Percentiles rank a stretch among this genome's conserved stretches.
phyloP scores from a whole-genome alignment of 2,329 filamentous ascomycete genomes.

The Chrysoporthe austroafricana region DNA sequence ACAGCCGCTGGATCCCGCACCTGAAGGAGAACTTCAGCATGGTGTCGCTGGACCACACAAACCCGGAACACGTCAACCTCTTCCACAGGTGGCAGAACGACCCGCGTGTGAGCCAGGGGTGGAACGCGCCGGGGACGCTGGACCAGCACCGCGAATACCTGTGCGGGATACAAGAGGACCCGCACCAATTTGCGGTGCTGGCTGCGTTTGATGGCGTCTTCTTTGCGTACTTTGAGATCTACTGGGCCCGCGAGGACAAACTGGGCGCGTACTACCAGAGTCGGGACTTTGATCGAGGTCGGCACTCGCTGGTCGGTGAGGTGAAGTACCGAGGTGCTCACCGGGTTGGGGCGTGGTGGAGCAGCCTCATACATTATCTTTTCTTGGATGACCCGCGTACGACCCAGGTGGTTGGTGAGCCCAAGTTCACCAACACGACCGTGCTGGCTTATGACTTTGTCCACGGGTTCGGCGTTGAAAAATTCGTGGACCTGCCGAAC shows the following conservation, averaged over 20 bases:
- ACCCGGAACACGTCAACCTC: slow-evolving; percentile 66
- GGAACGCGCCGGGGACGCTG: slow-evolving; percentile 78
- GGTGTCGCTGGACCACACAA: slow-evolving; percentile 69
- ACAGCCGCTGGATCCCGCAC: slow-evolving; percentile 79
- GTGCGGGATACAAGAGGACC: slow-evolving; percentile 68
- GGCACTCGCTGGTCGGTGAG: slow-evolving; percentile 62
- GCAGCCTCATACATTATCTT: slow-evolving; percentile 64
- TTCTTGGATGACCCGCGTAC: slow-evolving; percentile 66
- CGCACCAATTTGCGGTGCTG: slow-evolving; percentile 71
- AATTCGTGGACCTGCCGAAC: slow-evolving; percentile 72
- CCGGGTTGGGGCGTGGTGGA: slow-evolving; percentile 65
- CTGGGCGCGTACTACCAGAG: slow-evolving; percentile 60
- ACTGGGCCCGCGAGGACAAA: slow-evolving; percentile 70
- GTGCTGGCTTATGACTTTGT: slow-evolving; percentile 76
- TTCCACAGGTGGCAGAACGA: slow-evolving; percentile 87
- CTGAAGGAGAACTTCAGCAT: slow-evolving; percentile 78
- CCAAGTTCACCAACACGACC: slow-evolving; percentile 70
- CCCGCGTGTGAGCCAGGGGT: slow-evolving; percentile 76
- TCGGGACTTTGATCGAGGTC: slow-evolving; percentile 60
- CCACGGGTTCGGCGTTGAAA: slow-evolving; percentile 73
- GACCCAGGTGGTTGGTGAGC: slow-evolving; percentile 66
- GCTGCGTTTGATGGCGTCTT: slow-evolving; percentile 71
- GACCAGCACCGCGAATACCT: slow-evolving; percentile 77
- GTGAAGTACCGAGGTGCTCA: slow-evolving; percentile 63
- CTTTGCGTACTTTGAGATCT: slow-evolving; percentile 81